Evolutionary conservation across 2,329 filamentous ascomycete genomes (phyloP).

Genomic region (Zasmidium cellare): DNA sequence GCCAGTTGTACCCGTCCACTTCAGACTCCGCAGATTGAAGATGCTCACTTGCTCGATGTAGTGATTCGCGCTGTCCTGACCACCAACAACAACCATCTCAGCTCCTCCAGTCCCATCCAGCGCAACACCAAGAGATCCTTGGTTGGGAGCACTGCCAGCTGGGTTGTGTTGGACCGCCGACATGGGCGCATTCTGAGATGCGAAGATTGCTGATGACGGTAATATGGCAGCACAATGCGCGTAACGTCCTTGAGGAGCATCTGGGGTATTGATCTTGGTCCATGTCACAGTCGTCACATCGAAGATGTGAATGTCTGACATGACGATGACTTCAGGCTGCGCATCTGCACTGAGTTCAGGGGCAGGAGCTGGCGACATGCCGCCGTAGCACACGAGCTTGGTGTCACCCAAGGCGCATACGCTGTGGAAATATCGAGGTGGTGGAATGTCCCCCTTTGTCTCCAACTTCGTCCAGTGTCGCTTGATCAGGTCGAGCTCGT

Average conservation of each 20-base stretch:
- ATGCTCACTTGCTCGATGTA: constrained; percentile 99
- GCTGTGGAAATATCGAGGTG: constrained; percentile 94
- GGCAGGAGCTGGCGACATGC: constrained; percentile 75
- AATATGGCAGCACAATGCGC: constrained; percentile 94
- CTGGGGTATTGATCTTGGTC: constrained; percentile 72
- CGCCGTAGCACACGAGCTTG: constrained; percentile 96
- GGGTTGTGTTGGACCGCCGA: constrained; percentile 90
- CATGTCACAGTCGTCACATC: constrained; percentile 80
- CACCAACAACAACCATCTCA: constrained; percentile 96
- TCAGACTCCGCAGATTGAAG: constrained; percentile 91
- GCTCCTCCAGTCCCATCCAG: constrained; percentile 90
- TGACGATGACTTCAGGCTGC: constrained; percentile 69
- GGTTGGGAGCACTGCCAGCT: constrained; percentile 76
- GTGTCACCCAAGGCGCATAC: constrained; percentile 91
- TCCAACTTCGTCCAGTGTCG: constrained; percentile 93
- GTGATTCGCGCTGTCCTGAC: constrained; percentile 95
- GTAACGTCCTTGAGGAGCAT: constrained; percentile 89
- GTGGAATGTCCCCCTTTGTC: constrained; percentile 78
- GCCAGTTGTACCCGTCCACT: constrained; percentile 88
- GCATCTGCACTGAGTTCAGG: constrained; percentile 70
- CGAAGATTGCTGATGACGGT: constrained; percentile 82
- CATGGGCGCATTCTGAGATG: constrained; percentile 77
- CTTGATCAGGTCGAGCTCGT: constrained; percentile 86
- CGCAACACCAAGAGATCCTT: constrained; percentile 82
- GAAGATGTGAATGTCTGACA: constrained; percentile 97